Base-by-base conservation (phyloP, 768 basidiomycete species). In the Amyloporia xantha region DNA sequence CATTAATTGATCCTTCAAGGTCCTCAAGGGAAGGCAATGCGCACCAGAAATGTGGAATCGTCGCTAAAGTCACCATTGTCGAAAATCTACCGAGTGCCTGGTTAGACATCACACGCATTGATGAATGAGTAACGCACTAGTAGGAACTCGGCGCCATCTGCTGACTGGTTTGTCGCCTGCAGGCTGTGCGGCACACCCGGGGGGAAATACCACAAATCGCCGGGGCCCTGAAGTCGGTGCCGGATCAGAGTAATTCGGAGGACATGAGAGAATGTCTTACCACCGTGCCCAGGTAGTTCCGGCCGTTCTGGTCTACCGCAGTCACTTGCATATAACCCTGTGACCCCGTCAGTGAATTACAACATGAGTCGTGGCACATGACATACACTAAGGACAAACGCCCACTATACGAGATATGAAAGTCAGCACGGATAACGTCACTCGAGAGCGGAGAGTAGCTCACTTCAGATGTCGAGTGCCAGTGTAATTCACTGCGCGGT, bases 171-270 rank as follows among this genome's bases (percentile, higher is more conserved):
- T 3, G 72, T 76, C 12, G 72, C 78, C 62, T 79, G 77, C n/a
- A 81, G 62, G 25, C 74, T 75, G 60, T 81, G 78, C 4, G 78
- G 78, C 48, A 72, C 66, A 20, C 76, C 77, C 12, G 78, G 67
- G 6, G 76, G 77, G 68, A 78, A 77, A 62, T 69, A 79, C 77
- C 78, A 78, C 5, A 78, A 58, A 55, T 78, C 77, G n/a, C 75
- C 77, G 26, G 72, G 63, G 26, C 63, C 57, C 52, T 59, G 42
- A 5, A 23, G 3, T n/a, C 11, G n/a, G n/a, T n/a, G n/a, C n/a
- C n/a, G n/a, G n/a, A n/a, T n/a, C n/a, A n/a, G n/a, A n/a, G 5
- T n/a, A n/a, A n/a, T n/a, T n/a, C n/a, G n/a, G n/a, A n/a, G n/a
- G n/a, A n/a, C 1, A 42, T 47, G 45, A 39, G 43, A 19, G 17